A percentile compares a stretch with the other conserved stretches of the same genome.
These are phyloP conservation scores for Hammondia hammondi DNA, from an alignment of 169 alveolate species.

Conservation along the genomic window DNA sequence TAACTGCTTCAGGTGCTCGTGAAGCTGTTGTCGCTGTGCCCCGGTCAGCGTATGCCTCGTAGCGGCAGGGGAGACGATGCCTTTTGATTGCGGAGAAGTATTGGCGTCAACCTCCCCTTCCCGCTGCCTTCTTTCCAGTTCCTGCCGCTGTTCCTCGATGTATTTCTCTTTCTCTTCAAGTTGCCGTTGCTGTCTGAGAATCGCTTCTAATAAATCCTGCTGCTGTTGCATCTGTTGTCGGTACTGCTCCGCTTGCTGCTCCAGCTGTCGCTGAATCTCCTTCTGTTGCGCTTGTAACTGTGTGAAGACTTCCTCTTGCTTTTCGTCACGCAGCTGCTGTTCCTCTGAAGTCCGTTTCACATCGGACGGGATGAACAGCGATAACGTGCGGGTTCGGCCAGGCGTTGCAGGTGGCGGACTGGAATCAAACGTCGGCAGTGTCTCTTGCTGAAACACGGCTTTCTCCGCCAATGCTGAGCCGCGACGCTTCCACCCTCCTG, in stretches of 20 bases:
- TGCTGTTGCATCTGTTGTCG: slow-evolving; percentile 29
- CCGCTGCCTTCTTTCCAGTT: not conserved
- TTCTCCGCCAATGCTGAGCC: slow-evolving; percentile 27
- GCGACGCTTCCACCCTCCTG: slow-evolving; percentile 29
- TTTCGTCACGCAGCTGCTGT: slow-evolving; percentile 2
- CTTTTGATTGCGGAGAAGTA: not conserved
- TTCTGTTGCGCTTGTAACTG: slow-evolving; percentile 15
- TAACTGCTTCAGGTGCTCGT: slow-evolving; percentile 11
- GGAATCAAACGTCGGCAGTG: not conserved
- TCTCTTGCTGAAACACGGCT: not conserved
- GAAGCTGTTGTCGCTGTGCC: not conserved
- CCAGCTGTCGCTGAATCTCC: slow-evolving; percentile 10
- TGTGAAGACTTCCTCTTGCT: not conserved
- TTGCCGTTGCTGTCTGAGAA: slow-evolving; percentile 10
- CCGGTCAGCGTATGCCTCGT: slow-evolving; percentile 20
- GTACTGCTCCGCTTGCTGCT: slow-evolving; percentile 12
- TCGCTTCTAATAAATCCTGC: slow-evolving; percentile 3
- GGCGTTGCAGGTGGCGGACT: slow-evolving; percentile 1
- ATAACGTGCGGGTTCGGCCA: slow-evolving; percentile 15
- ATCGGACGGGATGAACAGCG: not conserved
- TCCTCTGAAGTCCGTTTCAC: not conserved
- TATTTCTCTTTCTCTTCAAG: slow-evolving; percentile 5
- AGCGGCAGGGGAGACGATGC: not conserved
- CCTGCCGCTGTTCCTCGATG: not conserved
- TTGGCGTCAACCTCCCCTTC: not conserved